These are phyloP conservation scores for Coemansia aciculifera DNA, from an alignment of 192 early-diverging fungal species.

Conservation along the genomic window DNA sequence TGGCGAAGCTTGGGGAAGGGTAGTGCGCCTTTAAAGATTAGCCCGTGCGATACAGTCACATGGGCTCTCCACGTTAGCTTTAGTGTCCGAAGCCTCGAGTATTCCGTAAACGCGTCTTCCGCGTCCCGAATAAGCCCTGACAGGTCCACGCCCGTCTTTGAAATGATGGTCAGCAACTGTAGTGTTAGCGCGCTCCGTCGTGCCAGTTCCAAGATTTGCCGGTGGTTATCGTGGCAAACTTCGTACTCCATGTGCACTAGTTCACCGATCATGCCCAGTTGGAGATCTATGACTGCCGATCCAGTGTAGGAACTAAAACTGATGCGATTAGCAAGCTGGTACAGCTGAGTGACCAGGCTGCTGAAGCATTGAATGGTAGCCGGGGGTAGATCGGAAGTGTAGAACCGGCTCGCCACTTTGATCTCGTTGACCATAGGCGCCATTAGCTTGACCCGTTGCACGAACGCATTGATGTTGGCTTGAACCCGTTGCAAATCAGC, in stretches of 20 bases:
- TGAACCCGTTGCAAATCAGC: not conserved
- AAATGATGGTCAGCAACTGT: not conserved
- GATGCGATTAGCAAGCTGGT: not conserved
- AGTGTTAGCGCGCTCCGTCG: not conserved
- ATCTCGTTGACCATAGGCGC: not conserved
- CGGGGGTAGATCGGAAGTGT: not conserved
- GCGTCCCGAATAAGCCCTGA: conserved; percentile 8
- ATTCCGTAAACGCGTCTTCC: not conserved
- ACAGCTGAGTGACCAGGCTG: not conserved
- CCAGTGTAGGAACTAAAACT: not conserved
- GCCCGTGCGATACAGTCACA: not conserved
- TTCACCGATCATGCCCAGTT: not conserved
- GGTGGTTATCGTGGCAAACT: not conserved
- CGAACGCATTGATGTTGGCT: not conserved
- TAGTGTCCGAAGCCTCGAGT: not conserved
- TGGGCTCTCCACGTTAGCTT: not conserved
- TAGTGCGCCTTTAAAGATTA: not conserved
- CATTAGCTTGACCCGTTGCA: not conserved
- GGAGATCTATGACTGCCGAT: not conserved
- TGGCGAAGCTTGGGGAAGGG: conserved; percentile 9
- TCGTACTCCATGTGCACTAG: not conserved
- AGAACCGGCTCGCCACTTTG: not conserved
- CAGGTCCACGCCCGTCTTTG: not conserved
- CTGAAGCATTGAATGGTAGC: not conserved
- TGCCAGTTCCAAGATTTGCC: not conserved